Percentiles rank a stretch among this genome's conserved stretches.
Conservation (phyloP, 805 yeast species). For the Zygotorulaspora danielsina region DNA sequence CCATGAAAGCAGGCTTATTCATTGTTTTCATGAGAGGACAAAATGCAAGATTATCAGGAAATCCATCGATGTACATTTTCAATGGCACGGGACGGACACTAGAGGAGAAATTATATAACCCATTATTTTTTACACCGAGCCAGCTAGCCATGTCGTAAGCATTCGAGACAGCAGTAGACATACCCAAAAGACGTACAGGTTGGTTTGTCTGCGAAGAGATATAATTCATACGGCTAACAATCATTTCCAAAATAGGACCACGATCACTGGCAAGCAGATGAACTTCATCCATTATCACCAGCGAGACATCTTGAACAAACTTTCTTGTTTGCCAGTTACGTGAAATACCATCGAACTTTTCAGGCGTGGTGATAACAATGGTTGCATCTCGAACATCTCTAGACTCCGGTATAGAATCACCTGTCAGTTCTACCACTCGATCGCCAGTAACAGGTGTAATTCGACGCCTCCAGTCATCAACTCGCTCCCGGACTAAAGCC, state of each 20-base stretch:
- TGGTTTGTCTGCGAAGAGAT: conserved; percentile 65
- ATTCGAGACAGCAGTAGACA: conserved; percentile 92
- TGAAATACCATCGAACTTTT: conserved; percentile 96
- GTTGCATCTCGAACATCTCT: conserved; percentile 80
- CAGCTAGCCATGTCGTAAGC: conserved; percentile 92
- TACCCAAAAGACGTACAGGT: conserved; percentile 83
- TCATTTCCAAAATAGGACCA: conserved; percentile 94
- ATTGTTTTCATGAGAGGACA: conserved; percentile 71
- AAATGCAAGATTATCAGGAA: conserved; percentile 72
- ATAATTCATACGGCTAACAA: conserved; percentile 79
- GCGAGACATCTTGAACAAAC: conserved; percentile 73
- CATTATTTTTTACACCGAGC: conserved; percentile 78
- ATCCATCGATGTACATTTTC: conserved; percentile 84
- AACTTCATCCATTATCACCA: conserved; percentile 92
- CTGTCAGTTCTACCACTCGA: conserved; percentile 82
- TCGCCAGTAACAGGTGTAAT: conserved; percentile 90
- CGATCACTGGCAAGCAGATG: conserved; percentile 95
- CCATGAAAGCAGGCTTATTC: conserved; percentile 78
- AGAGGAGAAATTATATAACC: conserved; percentile 92
- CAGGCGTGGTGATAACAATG: conserved; percentile 89
- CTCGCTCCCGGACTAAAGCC: conserved; percentile 94
- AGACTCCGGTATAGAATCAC: conserved; percentile 88
- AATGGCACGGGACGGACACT: conserved; percentile 93
- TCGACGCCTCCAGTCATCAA: conserved; percentile 77
- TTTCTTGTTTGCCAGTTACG: conserved; percentile 85